Base-by-base conservation (phyloP, 805 yeast species). In the Metschnikowia reukaufii region DNA sequence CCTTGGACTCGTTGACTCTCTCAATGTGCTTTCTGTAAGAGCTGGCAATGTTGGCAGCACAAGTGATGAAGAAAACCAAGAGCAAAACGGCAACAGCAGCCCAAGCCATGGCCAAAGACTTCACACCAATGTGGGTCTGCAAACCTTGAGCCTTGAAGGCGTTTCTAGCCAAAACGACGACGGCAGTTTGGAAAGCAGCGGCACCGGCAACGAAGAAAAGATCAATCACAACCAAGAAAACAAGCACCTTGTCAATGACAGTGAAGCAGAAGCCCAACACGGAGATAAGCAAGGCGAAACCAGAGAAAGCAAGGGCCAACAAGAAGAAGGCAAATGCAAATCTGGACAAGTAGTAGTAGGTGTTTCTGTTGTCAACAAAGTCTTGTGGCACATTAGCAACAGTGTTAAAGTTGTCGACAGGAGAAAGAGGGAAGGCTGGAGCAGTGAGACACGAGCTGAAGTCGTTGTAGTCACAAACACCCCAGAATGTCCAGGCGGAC, bases 391-490 rank as follows among this genome's bases (percentile, higher is more conserved):
- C 75, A 48, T 72, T 75, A 2, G 56, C 57, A 16, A 70, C 59
- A 43, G 83, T 73, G 45, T 73, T 73, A 58, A 89, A 89, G 70
- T 88, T 88, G 58, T 80, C 81, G 39, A 66, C 78, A 23, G 97
- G 97, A 20, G 95, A 86, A 62, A 90, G 81, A 36, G 96, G 89
- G 67, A 76, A 83, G n/a, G 88, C 97, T 16, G 97, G 86, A 12
- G 82, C 79, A 36, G 75, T 63, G 38, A 65, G 62, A 59, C 76
- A 77, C 17, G 65, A 48, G 36, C 81, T 64, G 68, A 89, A 89
- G 65, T 81, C 74, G 36, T 61, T 52, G 45, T 79, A 78, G 52
- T 77, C 74, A 64, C 88, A 83, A 38, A 84, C 73, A 52, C 84
- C 83, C 78, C 92, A 91, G 66, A 80, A 79, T 9, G 91, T 86